Evolutionary conservation across 192 early-diverging fungal genomes (phyloP).

Genomic region (Coemansia furcata): DNA sequence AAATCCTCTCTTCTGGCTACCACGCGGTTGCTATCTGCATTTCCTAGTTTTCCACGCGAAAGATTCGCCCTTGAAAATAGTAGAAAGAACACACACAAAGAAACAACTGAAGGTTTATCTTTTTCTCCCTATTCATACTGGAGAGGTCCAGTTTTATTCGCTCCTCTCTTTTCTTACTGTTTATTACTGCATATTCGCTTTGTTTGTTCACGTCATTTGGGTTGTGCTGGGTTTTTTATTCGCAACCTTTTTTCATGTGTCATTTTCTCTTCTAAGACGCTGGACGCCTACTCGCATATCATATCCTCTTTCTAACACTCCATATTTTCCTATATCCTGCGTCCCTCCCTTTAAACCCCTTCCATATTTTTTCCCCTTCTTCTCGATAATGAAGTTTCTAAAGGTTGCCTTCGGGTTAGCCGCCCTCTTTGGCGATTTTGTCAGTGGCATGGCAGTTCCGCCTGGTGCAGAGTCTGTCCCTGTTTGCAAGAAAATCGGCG

Average conservation of each 20-base stretch:
- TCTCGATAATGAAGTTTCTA: slow-evolving; percentile 31
- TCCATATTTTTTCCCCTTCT: neutral
- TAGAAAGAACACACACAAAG: neutral
- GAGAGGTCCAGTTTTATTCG: neutral
- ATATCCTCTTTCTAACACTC: neutral
- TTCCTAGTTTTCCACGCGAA: neutral
- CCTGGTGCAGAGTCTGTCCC: slow-evolving; percentile 25
- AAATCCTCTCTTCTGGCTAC: neutral
- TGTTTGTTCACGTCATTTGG: neutral
- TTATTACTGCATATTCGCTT: slow-evolving; percentile 1
- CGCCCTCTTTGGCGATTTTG: slow-evolving; percentile 16
- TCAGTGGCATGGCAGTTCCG: slow-evolving; percentile 17
- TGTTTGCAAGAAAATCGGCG: slow-evolving; percentile 15
- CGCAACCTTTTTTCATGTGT: neutral
- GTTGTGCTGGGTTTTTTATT: slow-evolving; percentile 6
- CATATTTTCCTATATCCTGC: neutral
- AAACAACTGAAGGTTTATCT: neutral
- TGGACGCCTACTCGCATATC: slow-evolving; percentile 7
- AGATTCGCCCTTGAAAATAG: neutral
- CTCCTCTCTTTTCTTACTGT: neutral
- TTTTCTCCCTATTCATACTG: neutral
- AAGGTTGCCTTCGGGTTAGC: slow-evolving; percentile 30
- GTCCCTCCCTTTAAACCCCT: neutral
- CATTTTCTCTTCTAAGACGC: slow-evolving; percentile 1
- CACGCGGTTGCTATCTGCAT: neutral